Base-by-base conservation (phyloP, 2,329 filamentous ascomycete species). In the Pseudomassariella vexata region DNA sequence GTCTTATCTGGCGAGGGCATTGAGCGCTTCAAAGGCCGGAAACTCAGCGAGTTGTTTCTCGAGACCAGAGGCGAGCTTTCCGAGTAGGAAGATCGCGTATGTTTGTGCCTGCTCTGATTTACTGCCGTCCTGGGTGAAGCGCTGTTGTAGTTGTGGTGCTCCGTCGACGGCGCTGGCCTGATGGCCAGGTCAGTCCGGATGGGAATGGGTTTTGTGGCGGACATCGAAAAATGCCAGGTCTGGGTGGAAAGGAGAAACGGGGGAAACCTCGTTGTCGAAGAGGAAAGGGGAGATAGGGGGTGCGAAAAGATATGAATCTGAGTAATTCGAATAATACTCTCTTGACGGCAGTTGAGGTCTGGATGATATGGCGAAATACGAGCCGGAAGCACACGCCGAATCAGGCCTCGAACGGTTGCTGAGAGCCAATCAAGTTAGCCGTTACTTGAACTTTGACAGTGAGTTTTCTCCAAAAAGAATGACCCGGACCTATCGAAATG, bases 1-100 rank as follows among this genome's bases (percentile, higher is more conserved):
- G 85, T 92, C 66, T 89, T 92, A 55, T 75, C 70, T 26, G 73
- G 72, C 19, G 66, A 63, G 38, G 70, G 68, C 62, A 73, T 76
- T 45, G 71, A 62, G 45, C 74, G 66, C 56, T 78, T 78, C 28
- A 69, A 58, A 11, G 74, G 73, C 14, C 74, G 73, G 46, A 76
- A 76, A n/a, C 66, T 76, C 37, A 76, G 47, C 15, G 73, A 78
- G 45, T 75, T 77, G 45, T 76, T 78, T 44, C 73, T 62, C 11
- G 73, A 73, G 32, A 65, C 59, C 28, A 77, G 61, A 8, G 73
- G 68, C 7, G 73, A 77, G n/a, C 65, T 59, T 35, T 78, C 73
- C 17, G 73, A 75, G 52, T 78, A 78, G 10, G 73, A 78, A 16
- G 73, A 78, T 39, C 73, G 65, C 24, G 73, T 76, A 53, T 78